A percentile compares a stretch with the other conserved stretches of the same genome.
These are phyloP conservation scores for Aleurites moluccanus DNA, from an alignment of 441 rosid genomes.

Conservation along the genomic window DNA sequence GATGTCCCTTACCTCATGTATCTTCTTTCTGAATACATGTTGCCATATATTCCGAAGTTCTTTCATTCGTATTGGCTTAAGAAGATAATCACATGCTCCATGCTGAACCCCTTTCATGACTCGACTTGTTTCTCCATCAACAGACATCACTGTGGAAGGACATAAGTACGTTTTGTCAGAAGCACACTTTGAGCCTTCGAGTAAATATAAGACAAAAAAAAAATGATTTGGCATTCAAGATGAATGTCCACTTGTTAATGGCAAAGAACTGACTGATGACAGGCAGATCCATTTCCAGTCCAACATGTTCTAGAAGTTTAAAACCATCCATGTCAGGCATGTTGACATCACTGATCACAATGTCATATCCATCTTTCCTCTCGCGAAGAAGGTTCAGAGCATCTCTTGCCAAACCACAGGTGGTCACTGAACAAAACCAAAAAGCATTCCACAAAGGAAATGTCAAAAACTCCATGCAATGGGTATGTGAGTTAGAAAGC, in stretches of 20 bases:
- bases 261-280: conserved; percentile 48
- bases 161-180: conserved; percentile 18
- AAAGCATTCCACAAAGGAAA: conserved; percentile 21
- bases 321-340: conserved; percentile 86
- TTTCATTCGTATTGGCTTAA: conserved; percentile 58
- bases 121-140: conserved; percentile 50
- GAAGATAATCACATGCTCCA: conserved; percentile 66
- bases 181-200: neutral
- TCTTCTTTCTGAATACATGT: conserved; percentile 47
- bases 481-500: neutral
- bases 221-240: neutral
- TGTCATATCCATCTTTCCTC: conserved; percentile 52
- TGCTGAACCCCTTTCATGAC: conserved; percentile 49
- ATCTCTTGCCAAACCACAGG: conserved; percentile 84
- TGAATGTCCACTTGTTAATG: conserved; percentile 9
- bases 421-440: conserved; percentile 63
- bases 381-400: conserved; percentile 79
- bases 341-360: conserved; percentile 69
- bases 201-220: neutral
- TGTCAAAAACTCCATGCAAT: neutral
- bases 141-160: conserved; percentile 62
- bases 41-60: conserved; percentile 67
- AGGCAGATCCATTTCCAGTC: conserved; percentile 59
- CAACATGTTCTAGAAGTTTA: conserved; percentile 53
- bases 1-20: conserved; percentile 38